These are phyloP conservation scores for Cymbidium sinense DNA, from an alignment of 106 monocot species.

Conservation along the genomic window DNA sequence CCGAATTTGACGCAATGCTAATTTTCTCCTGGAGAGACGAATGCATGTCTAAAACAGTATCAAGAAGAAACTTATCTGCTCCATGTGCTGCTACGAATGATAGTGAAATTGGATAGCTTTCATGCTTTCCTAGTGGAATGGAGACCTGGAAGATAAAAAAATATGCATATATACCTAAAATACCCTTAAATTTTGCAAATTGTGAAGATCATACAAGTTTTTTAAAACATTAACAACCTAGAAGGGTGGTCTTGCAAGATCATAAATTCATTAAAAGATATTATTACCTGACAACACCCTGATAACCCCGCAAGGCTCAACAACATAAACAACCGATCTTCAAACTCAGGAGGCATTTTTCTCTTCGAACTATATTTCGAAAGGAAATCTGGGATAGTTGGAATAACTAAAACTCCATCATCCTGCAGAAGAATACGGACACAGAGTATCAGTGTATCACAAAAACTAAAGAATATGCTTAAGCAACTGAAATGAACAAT, in stretches of 20 bases:
- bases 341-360: constrained; percentile 45
- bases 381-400: constrained; percentile 64
- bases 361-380: constrained; percentile 45
- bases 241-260: neutral
- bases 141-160: constrained; percentile 35
- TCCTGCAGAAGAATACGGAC: constrained; percentile 32
- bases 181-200: neutral
- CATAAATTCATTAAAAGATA: neutral
- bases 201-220: neutral
- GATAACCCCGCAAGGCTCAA: constrained; percentile 84
- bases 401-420: constrained; percentile 81
- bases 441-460: neutral
- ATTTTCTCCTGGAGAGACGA: constrained; percentile 74
- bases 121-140: constrained; percentile 77
- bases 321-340: constrained; percentile 43
- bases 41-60: constrained; percentile 74
- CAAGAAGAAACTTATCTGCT: constrained; percentile 86
- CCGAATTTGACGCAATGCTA: constrained; percentile 48
- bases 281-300: constrained; percentile 87
- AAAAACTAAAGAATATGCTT: neutral
- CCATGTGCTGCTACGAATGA: constrained; percentile 89
- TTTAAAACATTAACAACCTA: neutral
- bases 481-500: neutral
- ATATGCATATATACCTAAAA: neutral
- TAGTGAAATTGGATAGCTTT: constrained; percentile 58